Evolutionary conservation across 192 early-diverging fungal genomes (phyloP), one percentile per base, ranked within the genome.

Genomic region (Geranomyces michiganensis): DNA sequence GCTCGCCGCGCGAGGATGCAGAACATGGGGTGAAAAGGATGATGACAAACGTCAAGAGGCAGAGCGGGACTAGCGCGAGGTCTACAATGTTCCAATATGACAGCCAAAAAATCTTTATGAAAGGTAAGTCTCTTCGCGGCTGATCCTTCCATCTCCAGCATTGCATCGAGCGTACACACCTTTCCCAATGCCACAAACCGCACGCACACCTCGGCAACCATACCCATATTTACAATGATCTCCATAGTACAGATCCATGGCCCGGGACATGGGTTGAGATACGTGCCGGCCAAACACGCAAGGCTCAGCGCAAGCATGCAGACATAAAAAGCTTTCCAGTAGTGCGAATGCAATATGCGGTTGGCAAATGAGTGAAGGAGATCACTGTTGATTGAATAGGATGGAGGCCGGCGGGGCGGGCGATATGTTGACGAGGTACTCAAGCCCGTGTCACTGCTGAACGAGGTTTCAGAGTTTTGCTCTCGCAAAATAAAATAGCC

Each of bases 41-140:
- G 17, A 66, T 26, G 41, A 72, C 21, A 12, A 72, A 36, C 15
- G 71, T 72, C 9, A 72, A 8, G 17, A 72, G 19, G 43, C 71
- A 72, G 13, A 72, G 22, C 9, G 62, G 51, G 1, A 68, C 45
- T 14, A 72, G 33, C 4, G 29, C 26, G 4, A 72, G n/a, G 24
- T 72, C 71, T 12, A 48, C 33, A 9, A 72, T 24, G 63, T 72
- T 72, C 63, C 62, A 72, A 26, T 31, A 58, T 7, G 64, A 68
- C 7, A 26, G 67, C 71, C 71, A 72, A 43, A 72, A 72, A 22
- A 68, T 49, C 71, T 72, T 32, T 7, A 56, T n/a, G 55, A 12
- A 24, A 56, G 55, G 12, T 24, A 24, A 56, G 46, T 14, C 46
- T 47, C 46, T 47, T 47, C 19, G 46, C 46, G 19, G 19, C 46